Base-by-base conservation (phyloP, 306 rosid species). In the Ormosia semicastrata region DNA sequence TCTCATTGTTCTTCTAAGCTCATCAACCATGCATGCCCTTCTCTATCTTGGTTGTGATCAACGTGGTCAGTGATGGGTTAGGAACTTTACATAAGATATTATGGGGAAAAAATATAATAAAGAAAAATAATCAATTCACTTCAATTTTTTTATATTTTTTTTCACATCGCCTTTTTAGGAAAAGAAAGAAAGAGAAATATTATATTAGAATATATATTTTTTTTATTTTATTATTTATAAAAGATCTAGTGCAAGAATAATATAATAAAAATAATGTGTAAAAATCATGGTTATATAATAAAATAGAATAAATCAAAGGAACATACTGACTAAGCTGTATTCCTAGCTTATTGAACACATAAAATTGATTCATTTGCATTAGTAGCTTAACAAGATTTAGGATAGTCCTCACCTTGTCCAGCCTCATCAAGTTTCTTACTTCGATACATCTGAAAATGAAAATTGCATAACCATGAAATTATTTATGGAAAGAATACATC, bases 401-500 rank as follows among this genome's bases (percentile, higher is more conserved):
- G 7, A 39, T 40, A 65, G 71, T 36, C 34, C 81, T 73, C 65
- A 93, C 97, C 97, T 89, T 87, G 89, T 37, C 94, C 97, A 50
- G 87, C 65, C 64, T 88, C 91, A 44, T 88, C 94, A 67, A 90
- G 92, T 86, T 90, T 92, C 86, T 90, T 92, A 81, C 92, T 92
- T 73, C 97, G 84, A 57, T 92, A 92, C 94, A 92, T 92, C 97
- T 92, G 85, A 69, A 50, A 50, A 71, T 3, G 41, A 18, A 15
- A 44, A 24, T 56, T 3, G 36, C 24, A 60, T 13, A 34, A 18
- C 2, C 29, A 29, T 49, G 30, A 0, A 56, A 15, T 54, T 39
- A 6, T 24, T 29, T 9, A 33, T 53, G 67, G 34, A 30, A 71
- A 74, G 5, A 3, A 36, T 24, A 37, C 5, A 17, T 18, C 14